phyloP scores from a whole-genome alignment of 345 rosid species.

The Clausena lansium region DNA sequence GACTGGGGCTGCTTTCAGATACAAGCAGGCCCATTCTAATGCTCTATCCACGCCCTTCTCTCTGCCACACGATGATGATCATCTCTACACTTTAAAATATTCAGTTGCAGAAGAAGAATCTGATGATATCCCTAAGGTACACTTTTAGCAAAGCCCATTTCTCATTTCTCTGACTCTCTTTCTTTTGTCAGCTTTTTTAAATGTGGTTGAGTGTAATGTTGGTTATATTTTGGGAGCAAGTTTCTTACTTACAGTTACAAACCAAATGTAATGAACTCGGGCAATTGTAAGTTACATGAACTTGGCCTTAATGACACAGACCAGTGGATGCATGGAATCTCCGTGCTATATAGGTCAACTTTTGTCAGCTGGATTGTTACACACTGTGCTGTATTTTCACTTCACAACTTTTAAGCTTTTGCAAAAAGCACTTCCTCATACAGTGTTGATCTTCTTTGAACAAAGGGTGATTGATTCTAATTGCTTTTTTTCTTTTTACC shows the following conservation, averaged over 20 bases:
- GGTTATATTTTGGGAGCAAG: slow-evolving; percentile 19
- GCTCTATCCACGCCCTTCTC: slow-evolving; percentile 26
- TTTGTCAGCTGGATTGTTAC: slow-evolving; percentile 14
- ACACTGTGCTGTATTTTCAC: slow-evolving; percentile 22
- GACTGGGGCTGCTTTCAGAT: slow-evolving; percentile 37
- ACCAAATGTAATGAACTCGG: neutral
- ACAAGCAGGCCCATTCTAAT: slow-evolving; percentile 31
- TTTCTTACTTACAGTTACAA: slow-evolving; percentile 14
- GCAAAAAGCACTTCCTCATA: neutral
- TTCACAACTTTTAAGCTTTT: slow-evolving; percentile 14
- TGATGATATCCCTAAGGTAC: slow-evolving; percentile 47
- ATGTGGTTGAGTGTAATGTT: slow-evolving; percentile 35
- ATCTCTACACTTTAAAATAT: slow-evolving; percentile 18
- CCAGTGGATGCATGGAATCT: slow-evolving; percentile 27
- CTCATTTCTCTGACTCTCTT: neutral
- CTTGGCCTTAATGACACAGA: neutral
- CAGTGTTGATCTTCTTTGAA: neutral
- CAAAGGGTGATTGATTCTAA: neutral
- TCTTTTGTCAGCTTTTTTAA: slow-evolving; percentile 22
- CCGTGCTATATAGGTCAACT: slow-evolving; percentile 20
- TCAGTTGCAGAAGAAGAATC: slow-evolving; percentile 25
- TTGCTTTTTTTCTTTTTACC: too few species aligned
- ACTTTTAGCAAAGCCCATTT: neutral
- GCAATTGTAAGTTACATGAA: too few species aligned
- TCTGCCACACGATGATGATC: slow-evolving; percentile 24